Conservation (phyloP, 257 asterid genomes). For the Scutellaria barbata region DNA sequence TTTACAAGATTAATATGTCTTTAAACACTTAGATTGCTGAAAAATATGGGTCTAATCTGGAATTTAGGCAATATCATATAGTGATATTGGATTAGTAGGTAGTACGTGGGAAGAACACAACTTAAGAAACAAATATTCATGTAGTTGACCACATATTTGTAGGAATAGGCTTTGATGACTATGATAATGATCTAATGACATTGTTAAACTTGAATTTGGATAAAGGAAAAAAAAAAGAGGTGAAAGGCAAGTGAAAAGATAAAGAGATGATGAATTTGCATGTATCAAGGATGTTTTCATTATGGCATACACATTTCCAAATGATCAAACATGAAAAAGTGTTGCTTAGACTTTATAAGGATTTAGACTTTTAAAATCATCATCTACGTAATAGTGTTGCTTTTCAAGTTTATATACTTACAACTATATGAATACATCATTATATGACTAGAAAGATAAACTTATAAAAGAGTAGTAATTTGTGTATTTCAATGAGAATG, state of each 20-base stretch:
- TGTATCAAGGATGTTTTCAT: background rate
- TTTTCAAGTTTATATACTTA: background rate
- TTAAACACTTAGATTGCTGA: no score
- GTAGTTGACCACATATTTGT: no score
- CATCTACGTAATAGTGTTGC: slow-evolving; percentile 3
- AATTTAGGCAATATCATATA: no score
- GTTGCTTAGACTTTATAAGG: slow-evolving; percentile 9
- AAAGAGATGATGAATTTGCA: background rate
- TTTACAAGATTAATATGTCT: no score
- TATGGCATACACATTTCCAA: background rate
- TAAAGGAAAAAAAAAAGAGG: background rate
- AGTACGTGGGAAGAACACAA: no score
- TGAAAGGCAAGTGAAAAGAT: background rate
- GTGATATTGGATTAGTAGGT: no score
- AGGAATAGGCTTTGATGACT: no score
- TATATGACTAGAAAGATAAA: background rate
- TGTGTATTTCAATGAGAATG: slow-evolving; percentile 22
- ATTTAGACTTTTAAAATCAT: slow-evolving; percentile 23
- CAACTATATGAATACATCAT: background rate
- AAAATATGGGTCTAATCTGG: no score
- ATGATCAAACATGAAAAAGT: slow-evolving; percentile 13
- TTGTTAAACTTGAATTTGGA: no score
- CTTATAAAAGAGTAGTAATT: slow-evolving; percentile 3
- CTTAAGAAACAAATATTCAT: no score
- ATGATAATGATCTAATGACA: no score